Evolutionary conservation across 306 rosid species (phyloP).

Genomic region (Betula pendula): DNA sequence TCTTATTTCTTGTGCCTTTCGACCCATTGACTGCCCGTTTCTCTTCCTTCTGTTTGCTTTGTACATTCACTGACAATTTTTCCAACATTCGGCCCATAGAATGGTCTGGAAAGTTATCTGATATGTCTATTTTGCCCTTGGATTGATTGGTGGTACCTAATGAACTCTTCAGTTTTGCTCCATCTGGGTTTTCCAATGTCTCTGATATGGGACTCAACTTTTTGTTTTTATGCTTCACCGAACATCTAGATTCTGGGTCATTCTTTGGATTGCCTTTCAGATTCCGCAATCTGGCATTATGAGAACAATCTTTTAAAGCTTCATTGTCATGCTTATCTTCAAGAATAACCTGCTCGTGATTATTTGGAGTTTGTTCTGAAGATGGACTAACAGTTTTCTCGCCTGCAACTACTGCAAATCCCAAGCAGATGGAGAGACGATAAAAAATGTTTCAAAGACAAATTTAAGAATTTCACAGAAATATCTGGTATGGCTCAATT

Average conservation of each 20-base stretch:
- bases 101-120: slow-evolving; percentile 16
- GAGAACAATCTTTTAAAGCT: neutral
- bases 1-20: slow-evolving; percentile 14
- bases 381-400: slow-evolving; percentile 10
- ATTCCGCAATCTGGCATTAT: slow-evolving; percentile 19
- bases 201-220: slow-evolving; percentile 20
- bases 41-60: slow-evolving; percentile 22
- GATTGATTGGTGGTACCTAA: slow-evolving; percentile 30
- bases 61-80: slow-evolving; percentile 11
- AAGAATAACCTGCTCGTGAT: neutral
- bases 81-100: slow-evolving; percentile 25
- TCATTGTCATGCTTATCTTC: slow-evolving; percentile 12
- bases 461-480: neutral
- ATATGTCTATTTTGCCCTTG: slow-evolving; percentile 14
- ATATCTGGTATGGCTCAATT: slow-evolving; percentile 1
- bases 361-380: slow-evolving; percentile 3
- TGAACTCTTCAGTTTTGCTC: slow-evolving; percentile 25
- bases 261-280: slow-evolving; percentile 19
- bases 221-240: slow-evolving; percentile 17
- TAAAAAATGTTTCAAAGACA: neutral
- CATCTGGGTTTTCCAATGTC: slow-evolving; percentile 22
- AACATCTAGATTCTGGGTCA: slow-evolving; percentile 24
- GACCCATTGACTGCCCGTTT: neutral
- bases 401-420: slow-evolving; percentile 16
- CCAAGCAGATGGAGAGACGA: neutral